phyloP scores from a whole-genome alignment of 2,329 filamentous ascomycete genomes.

The Calonectria pauciramosa region DNA sequence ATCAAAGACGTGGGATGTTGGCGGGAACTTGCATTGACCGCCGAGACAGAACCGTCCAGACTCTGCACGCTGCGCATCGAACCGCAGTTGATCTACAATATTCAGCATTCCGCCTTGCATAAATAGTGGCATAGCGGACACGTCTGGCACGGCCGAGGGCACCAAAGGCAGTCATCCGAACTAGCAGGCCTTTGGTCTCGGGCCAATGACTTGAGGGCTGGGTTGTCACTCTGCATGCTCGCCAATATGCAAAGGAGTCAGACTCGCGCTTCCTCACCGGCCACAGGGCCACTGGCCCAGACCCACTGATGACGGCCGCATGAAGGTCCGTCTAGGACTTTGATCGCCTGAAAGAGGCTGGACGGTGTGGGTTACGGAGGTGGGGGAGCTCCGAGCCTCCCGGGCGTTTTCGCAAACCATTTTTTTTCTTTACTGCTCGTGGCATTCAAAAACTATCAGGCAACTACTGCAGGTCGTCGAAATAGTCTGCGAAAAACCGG shows the following conservation, averaged over 20 bases:
- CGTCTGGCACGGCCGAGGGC: background rate
- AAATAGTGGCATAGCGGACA: background rate
- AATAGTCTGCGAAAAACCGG: background rate
- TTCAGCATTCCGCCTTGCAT: constrained; percentile 21
- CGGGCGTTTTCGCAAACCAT: background rate
- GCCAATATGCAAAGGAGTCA: constrained; percentile 4
- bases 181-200: background rate
- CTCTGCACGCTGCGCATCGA: background rate
- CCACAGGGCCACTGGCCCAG: background rate
- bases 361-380: constrained; percentile 30
- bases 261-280: background rate
- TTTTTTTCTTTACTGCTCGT: background rate
- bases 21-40: background rate
- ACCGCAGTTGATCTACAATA: background rate
- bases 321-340: background rate
- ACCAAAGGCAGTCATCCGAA: background rate
- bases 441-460: background rate
- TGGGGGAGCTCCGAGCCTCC: constrained; percentile 1
- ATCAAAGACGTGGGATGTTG: background rate
- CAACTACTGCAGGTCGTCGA: constrained; percentile 15
- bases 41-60: background rate
- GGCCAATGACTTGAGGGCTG: background rate
- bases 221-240: background rate
- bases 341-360: background rate
- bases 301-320: background rate